A percentile compares a stretch with the other conserved stretches of the same genome.
Evolutionary conservation across 148 eudicot species (phyloP).

Genomic region (Amaranthus hypochondriacus): DNA sequence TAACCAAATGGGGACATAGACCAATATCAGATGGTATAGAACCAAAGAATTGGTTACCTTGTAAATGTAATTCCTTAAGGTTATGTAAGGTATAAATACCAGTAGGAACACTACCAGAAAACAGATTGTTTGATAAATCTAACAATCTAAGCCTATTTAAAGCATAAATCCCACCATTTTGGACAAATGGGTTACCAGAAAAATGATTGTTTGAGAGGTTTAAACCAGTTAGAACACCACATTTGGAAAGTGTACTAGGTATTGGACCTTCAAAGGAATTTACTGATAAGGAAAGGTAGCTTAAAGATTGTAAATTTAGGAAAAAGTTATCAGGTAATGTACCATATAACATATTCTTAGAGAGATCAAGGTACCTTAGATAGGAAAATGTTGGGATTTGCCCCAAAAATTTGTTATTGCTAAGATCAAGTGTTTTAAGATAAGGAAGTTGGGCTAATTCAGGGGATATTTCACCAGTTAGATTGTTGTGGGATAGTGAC

Average conservation of each 20-base stretch:
- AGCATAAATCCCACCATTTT: slow-evolving; percentile 41
- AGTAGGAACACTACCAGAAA: slow-evolving; percentile 52
- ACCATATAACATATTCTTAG: slow-evolving; percentile 55
- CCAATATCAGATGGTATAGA: slow-evolving; percentile 63
- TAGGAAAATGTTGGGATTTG: slow-evolving; percentile 40
- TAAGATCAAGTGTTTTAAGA: slow-evolving; percentile 65
- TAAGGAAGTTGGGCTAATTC: slow-evolving; percentile 37
- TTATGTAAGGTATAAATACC: slow-evolving; percentile 56
- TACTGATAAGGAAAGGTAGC: slow-evolving; percentile 55
- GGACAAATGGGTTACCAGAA: slow-evolving; percentile 50
- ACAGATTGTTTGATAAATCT: slow-evolving; percentile 62
- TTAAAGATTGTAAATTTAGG: slow-evolving; percentile 38
- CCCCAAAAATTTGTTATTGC: slow-evolving; percentile 57
- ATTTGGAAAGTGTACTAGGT: slow-evolving; percentile 50
- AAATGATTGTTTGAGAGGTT: slow-evolving; percentile 71
- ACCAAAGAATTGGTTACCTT: slow-evolving; percentile 73
- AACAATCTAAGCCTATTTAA: slow-evolving; percentile 61
- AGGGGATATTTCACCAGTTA: slow-evolving; percentile 48
- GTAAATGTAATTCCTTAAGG: slow-evolving; percentile 55
- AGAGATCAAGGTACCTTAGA: slow-evolving; percentile 56
- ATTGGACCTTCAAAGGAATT: slow-evolving; percentile 65
- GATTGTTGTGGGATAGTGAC: slow-evolving; percentile 55
- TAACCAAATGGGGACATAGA: slow-evolving; percentile 61
- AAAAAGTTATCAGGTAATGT: slow-evolving; percentile 55
- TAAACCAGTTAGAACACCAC: slow-evolving; percentile 44